Evolutionary conservation across 2,329 filamentous ascomycete genomes (phyloP), one percentile per base, ranked within the genome.

Genomic region (Geosmithia morbida): DNA sequence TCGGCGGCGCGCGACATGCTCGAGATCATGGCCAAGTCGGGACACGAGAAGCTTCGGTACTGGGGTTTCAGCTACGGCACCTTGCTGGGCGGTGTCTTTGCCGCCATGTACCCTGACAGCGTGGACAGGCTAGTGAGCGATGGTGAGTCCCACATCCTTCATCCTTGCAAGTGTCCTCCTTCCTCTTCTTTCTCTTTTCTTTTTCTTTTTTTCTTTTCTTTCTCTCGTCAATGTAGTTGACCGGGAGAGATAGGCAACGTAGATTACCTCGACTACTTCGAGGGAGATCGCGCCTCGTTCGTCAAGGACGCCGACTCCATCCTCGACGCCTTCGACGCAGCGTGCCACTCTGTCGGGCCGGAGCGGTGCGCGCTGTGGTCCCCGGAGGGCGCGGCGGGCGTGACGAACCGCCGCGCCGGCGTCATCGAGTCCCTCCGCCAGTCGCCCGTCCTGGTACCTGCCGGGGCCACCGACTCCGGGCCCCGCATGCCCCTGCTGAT

Each of bases 31-130:
- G 48, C 65, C 30, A 60, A 65, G 52, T 61, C 63, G 6, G 69
- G 67, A 2, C 53, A 67, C 46, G 56, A 61, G 3, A 67, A 64
- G 57, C 59, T 74, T 7, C 63, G 61, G 43, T 76, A 74, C 54
- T 76, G 72, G 72, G 74, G 73, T 1, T 69, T 75, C 49, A 75
- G 71, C 51, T 77, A 77, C 51, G 73, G 73, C 10, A 74, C 71
- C 7, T 55, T 75, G 2, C 61, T 77, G 0, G 74, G 73, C 3
- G 69, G 66, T 13, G 68, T 67, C 0, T 75, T 75, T 54, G 72
- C 72, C 2, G 63, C 69, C 2, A 63, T 76, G 59, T 75, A 67
- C 47, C 73, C 72, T 1, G 68, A 74, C 26, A 63, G 63, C 43
- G 66, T 77, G 1, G 70, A 68, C 41, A 62, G 71, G 14, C 56